Conservation (phyloP, 495 filamentous ascomycete species). For the Alectoria sarmentosa region DNA sequence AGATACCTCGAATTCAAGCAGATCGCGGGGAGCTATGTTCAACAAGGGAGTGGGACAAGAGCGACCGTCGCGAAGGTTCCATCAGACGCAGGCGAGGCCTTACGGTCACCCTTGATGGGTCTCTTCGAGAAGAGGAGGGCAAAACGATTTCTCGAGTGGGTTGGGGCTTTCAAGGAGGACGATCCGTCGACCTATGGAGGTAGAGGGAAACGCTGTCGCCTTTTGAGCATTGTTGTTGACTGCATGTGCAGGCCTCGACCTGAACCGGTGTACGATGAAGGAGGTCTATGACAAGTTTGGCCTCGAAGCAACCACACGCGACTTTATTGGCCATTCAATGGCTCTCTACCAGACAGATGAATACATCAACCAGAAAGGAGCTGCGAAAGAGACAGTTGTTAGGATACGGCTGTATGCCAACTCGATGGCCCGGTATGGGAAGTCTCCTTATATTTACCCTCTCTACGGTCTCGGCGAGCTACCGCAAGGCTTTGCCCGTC, state of each 20-base stretch:
- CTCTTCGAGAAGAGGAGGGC: conserved; percentile 96
- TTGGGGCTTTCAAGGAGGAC: conserved; percentile 79
- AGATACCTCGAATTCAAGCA: conserved; percentile 98
- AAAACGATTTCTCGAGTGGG: conserved; percentile 95
- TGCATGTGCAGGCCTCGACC: conserved; percentile 59
- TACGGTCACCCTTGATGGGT: conserved; percentile 91
- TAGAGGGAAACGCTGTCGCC: neutral
- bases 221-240: conserved; percentile 14
- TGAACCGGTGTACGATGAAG: conserved; percentile 77
- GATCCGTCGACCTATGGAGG: conserved; percentile 68
- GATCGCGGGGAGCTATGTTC: conserved; percentile 95
- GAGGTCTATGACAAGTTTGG: conserved; percentile 97
- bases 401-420: conserved; percentile 96
- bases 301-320: conserved; percentile 82
- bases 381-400: conserved; percentile 78
- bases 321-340: conserved; percentile 98
- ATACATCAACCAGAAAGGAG: conserved; percentile 67
- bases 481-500: conserved; percentile 94
- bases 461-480: conserved; percentile 96
- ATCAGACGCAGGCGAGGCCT: conserved; percentile 83
- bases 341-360: conserved; percentile 85
- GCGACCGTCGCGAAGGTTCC: conserved; percentile 95
- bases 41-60: conserved; percentile 71
- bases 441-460: conserved; percentile 98
- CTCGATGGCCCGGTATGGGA: conserved; percentile 95